Evolutionary conservation across 2,329 filamentous ascomycete genomes (phyloP), one percentile per base, ranked within the genome.

Genomic region (Coleophoma crateriformis): DNA sequence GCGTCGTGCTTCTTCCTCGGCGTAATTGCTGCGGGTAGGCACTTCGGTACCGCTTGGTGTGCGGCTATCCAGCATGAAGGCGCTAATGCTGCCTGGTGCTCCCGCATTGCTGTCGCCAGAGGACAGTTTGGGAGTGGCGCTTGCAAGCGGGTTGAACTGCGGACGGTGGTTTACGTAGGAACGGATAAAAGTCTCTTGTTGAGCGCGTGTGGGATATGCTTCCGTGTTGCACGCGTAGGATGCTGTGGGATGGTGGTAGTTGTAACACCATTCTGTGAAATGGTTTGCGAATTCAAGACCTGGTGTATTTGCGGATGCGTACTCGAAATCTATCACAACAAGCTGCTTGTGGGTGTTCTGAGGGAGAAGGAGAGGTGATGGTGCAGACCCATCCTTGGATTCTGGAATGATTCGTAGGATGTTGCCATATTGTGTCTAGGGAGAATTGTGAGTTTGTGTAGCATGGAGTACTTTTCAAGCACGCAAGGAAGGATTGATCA

Each of bases 221-320:
- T 72, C 71, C 5, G 79, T 79, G 61, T 85, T 82, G 74, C 88
- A 92, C 22, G 75, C 80, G 71, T 81, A 82, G 0, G 89, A 74
- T 33, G 70, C 71, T 27, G 74, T 71, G 3, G 81, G 68, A 64
- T 94, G 84, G 65, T 96, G 91, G 69, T 99, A 99, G 69, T 99
- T 92, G 75, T 97, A 97, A 60, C 89, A 88, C 94, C 94, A 99
- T 70, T 99, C 94, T 1, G 89, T 88, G 69, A 99, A 99, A 69
- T 99, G 94, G 67, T 99, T 99, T 50, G 90, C 94, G 65, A 99
- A 97, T 68, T 99, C 94, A 14, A 90, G 76, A 1, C 90, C 94
- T 0, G 83, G 84, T 0, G 85, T 77, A 65, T 97, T 99, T 50
- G 92, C 90, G 2, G 85, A 91, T 1, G 94, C 88, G 65, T 99